These are phyloP conservation scores for Chaetomium sp. DNA, from an alignment of 2,329 filamentous ascomycete species.

Conservation along the genomic window DNA sequence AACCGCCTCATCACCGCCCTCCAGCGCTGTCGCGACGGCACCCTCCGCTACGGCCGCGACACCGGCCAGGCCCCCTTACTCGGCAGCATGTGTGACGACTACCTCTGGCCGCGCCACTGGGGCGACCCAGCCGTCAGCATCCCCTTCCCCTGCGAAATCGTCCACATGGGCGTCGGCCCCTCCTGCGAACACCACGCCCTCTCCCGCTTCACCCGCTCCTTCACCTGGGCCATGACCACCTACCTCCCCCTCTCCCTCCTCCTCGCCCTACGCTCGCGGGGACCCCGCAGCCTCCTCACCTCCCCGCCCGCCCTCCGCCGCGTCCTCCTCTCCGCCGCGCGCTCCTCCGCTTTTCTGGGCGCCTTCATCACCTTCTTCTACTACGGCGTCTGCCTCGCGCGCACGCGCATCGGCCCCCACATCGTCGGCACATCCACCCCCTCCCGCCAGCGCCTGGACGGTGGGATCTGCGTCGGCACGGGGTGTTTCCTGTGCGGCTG, in stretches of 20 bases:
- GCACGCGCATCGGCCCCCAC: constrained; percentile 66
- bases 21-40: constrained; percentile 55
- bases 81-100: constrained; percentile 65
- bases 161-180: constrained; percentile 70
- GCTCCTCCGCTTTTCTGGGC: constrained; percentile 72
- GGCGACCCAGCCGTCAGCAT: constrained; percentile 63
- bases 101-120: constrained; percentile 60
- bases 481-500: constrained; percentile 74
- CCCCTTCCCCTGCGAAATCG: constrained; percentile 75
- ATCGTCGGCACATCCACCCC: constrained; percentile 49
- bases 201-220: constrained; percentile 60
- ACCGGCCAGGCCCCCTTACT: constrained; percentile 64
- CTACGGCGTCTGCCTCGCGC: constrained; percentile 73
- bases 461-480: constrained; percentile 60
- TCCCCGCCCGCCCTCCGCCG: constrained; percentile 33
- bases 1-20: constrained; percentile 66
- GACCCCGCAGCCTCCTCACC: constrained; percentile 41
- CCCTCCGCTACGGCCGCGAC: constrained; percentile 66
- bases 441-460: constrained; percentile 47
- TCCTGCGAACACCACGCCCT: constrained; percentile 70
- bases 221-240: constrained; percentile 66
- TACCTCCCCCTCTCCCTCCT: constrained; percentile 70
- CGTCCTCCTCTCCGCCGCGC: constrained; percentile 53
- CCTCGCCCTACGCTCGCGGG: constrained; percentile 36
- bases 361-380: constrained; percentile 75